Conservation (phyloP, 164 flowering plant genomes). For the Annona cherimola region DNA sequence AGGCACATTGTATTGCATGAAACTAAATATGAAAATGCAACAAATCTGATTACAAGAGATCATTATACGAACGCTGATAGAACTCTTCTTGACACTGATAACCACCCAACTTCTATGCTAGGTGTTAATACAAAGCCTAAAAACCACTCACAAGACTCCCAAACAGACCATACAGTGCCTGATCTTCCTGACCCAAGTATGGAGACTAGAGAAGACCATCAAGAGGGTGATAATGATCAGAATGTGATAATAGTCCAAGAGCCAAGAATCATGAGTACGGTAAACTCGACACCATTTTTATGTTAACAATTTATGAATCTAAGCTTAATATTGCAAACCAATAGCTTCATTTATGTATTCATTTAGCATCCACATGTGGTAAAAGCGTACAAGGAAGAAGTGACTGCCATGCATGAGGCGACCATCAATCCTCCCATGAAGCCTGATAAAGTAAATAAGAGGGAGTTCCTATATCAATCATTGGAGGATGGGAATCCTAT, state of each 20-base stretch:
- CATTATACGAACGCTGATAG: background rate
- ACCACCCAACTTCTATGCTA: background rate
- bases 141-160: constrained; percentile 10
- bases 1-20: constrained; percentile 10
- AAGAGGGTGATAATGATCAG: constrained; percentile 10
- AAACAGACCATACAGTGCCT: constrained; percentile 5
- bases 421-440: constrained; percentile 9
- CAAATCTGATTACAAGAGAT: constrained; percentile 12
- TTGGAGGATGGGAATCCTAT: constrained; percentile 14
- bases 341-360: constrained; percentile 10
- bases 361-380: constrained; percentile 18
- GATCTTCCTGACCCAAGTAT: constrained; percentile 20
- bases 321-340: constrained; percentile 8
- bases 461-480: constrained; percentile 5
- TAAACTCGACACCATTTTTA: constrained; percentile 13
- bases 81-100: constrained; percentile 5
- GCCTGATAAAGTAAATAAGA: constrained; percentile 5
- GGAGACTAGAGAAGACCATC: constrained; percentile 15
- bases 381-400: constrained; percentile 19
- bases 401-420: constrained; percentile 22
- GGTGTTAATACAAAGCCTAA: constrained; percentile 2
- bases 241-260: constrained; percentile 13
- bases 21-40: constrained; percentile 12
- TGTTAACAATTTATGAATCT: background rate
- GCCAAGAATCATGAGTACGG: constrained; percentile 10